Percentiles rank a stretch among this genome's conserved stretches.
Conservation (phyloP, 2,329 filamentous ascomycete genomes). For the Pseudogymnoascus pannorum region DNA sequence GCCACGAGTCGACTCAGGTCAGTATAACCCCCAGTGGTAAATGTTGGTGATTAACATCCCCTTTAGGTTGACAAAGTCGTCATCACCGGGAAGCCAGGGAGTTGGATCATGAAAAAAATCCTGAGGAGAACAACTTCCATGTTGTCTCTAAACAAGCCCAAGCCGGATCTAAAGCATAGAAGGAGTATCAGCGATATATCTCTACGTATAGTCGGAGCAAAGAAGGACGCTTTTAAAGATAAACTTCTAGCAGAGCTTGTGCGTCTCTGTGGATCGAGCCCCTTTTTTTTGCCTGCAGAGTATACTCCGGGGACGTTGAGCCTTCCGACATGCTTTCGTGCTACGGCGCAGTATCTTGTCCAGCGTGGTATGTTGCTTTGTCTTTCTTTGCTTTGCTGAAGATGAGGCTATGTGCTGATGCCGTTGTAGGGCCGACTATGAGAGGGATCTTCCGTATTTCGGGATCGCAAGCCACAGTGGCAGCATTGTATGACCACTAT, state of each 20-base stretch:
- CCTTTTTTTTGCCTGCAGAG: slow-evolving; percentile 52
- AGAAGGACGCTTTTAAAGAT: slow-evolving; percentile 39
- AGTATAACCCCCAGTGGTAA: slow-evolving; percentile 4
- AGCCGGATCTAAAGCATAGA: slow-evolving; percentile 34
- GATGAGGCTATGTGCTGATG: slow-evolving; percentile 14
- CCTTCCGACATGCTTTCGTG: slow-evolving; percentile 59
- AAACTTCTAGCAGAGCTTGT: slow-evolving; percentile 52
- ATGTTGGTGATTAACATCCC: background rate
- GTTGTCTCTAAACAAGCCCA: slow-evolving; percentile 22
- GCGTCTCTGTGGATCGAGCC: slow-evolving; percentile 54
- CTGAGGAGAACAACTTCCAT: slow-evolving; percentile 31
- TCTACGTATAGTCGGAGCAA: slow-evolving; percentile 36
- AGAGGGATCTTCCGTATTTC: slow-evolving; percentile 57
- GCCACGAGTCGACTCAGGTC: slow-evolving; percentile 20
- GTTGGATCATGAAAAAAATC: slow-evolving; percentile 34
- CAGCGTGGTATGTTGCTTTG: slow-evolving; percentile 46
- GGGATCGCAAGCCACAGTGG: slow-evolving; percentile 47
- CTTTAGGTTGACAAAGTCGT: slow-evolving; percentile 7
- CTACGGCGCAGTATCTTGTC: slow-evolving; percentile 56
- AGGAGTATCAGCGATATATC: slow-evolving; percentile 51
- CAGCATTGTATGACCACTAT: slow-evolving; percentile 57
- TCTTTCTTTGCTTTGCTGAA: background rate
- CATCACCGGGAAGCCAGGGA: slow-evolving; percentile 25
- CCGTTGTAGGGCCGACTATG: slow-evolving; percentile 30
- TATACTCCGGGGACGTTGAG: slow-evolving; percentile 50